Conservation (phyloP, 2,329 filamentous ascomycete genomes). For the Clonostachys solani region DNA sequence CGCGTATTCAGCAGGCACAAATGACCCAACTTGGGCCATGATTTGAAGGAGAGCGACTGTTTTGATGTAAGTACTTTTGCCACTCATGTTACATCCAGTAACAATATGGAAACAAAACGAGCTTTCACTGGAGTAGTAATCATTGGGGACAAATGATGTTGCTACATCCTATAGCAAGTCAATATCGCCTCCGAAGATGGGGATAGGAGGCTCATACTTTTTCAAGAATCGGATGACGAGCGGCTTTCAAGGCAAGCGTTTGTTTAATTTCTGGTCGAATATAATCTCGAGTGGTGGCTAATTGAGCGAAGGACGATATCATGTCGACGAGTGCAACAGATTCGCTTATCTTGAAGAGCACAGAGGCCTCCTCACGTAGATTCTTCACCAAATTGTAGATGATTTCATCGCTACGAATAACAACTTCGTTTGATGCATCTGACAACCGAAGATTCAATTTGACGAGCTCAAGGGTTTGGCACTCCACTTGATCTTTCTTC, state of each 20-base stretch:
- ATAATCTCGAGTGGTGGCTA: slow-evolving; percentile 58
- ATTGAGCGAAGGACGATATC: slow-evolving; percentile 71
- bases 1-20: slow-evolving; percentile 82
- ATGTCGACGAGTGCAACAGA: slow-evolving; percentile 85
- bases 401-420: slow-evolving; percentile 75
- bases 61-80: slow-evolving; percentile 93
- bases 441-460: slow-evolving; percentile 76
- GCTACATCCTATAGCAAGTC: slow-evolving; percentile 47
- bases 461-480: slow-evolving; percentile 78
- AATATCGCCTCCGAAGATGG: not conserved
- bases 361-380: slow-evolving; percentile 67
- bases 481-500: slow-evolving; percentile 76
- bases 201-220: slow-evolving; percentile 34
- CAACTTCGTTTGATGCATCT: slow-evolving; percentile 78
- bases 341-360: slow-evolving; percentile 81
- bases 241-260: slow-evolving; percentile 67
- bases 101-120: slow-evolving; percentile 87
- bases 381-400: slow-evolving; percentile 67
- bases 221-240: slow-evolving; percentile 76
- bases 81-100: slow-evolving; percentile 97
- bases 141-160: slow-evolving; percentile 74
- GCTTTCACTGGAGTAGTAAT: slow-evolving; percentile 73
- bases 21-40: slow-evolving; percentile 92
- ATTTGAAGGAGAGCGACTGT: slow-evolving; percentile 79
- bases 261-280: slow-evolving; percentile 65